Base-by-base conservation (phyloP, 2,329 filamentous ascomycete species). In the Phialophora macrospora region DNA sequence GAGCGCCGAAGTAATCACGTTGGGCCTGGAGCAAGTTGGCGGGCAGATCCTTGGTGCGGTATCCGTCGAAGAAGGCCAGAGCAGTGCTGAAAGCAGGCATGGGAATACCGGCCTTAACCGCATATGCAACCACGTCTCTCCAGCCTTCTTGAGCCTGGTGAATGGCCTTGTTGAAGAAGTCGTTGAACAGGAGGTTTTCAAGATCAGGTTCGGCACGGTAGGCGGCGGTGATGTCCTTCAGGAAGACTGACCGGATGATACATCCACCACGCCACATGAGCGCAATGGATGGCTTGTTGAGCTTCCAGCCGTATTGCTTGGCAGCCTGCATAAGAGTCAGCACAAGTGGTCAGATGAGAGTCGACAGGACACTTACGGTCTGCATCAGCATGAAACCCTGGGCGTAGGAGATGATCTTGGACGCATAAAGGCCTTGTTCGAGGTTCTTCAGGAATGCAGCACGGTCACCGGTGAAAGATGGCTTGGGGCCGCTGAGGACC, bases 381-480 rank as follows among this genome's bases (percentile, higher is more conserved):
- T 98, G 94, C 88, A 99, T 98, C 77, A 99, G 88, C 94, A 98
- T 98, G 88, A 99, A 99, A 79, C 95, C 95, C 84, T 99, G 95
- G 72, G 95, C 93, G 80, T 99, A 99, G 22, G 95, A 99, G 82
- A 99, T 97, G 79, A 99, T 99, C 91, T 99, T 99, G 77, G 94
- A 98, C 73, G 95, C 95, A 79, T 99, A 99, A 69, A 99, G 88
- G 73, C 94, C 95, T 86, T 99, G 95, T 87, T 99, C 95, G 60
- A 99, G 91, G 81, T 99, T 93, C 74, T 92, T 91, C 74, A 99
- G 88, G 88, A 98, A 96, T 80, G 93, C 87, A 80, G 92, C 85
- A 87, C 91, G 93, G 88, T 97, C 87, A 74, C 95, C 95, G 75
- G 90, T 86, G 81, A 98, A 98, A 75, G 87, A 88, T 77, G 86